A percentile compares a stretch with the other conserved stretches of the same genome.
Evolutionary conservation across 306 rosid species (phyloP).

Genomic region (Cicer judaicum): DNA sequence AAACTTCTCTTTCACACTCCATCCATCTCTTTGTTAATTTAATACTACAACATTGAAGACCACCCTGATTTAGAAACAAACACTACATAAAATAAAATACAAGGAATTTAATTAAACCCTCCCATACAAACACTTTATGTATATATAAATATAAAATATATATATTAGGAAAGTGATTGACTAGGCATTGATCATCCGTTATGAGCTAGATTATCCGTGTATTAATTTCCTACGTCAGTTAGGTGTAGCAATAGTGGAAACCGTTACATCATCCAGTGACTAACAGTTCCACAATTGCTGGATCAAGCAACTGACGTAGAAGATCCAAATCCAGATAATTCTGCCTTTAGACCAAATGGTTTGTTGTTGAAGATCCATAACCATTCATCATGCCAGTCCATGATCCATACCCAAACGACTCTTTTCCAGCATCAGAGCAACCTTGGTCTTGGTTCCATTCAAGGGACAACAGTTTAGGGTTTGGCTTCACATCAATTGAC

Average conservation of each 20-base stretch:
- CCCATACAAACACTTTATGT: conserved; percentile 41
- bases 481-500: conserved; percentile 82
- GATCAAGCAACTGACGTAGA: no score
- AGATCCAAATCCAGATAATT: no score
- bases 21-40: conserved; percentile 43
- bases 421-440: conserved; percentile 70
- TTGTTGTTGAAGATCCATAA: conserved; percentile 75
- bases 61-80: conserved; percentile 35
- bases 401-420: conserved; percentile 74
- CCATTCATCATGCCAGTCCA: conserved; percentile 79
- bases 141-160: conserved; percentile 35
- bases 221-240: no score
- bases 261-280: no score
- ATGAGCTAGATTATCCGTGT: no score
- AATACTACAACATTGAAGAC: conserved; percentile 40
- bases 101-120: conserved; percentile 33
- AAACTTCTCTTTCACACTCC: conserved; percentile 62
- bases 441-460: conserved; percentile 98
- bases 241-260: no score
- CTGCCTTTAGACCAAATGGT: conserved; percentile 60
- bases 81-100: conserved; percentile 34
- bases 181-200: conserved; percentile 22
- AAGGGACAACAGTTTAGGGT: conserved; percentile 70
- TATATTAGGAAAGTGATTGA: conserved; percentile 29
- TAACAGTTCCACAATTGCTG: no score